A percentile compares a stretch with the other conserved stretches of the same genome.
Evolutionary conservation across 176 grass and related monocot genomes (phyloP).

Genomic region (Sorghum bicolor): Sorghum_bicolor_NCBIv3 NC_012873.2:57084001-57084500

Average conservation of each 20-base stretch:
- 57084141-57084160: conserved; percentile 34
- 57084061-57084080: conserved; percentile 43
- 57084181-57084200: conserved; percentile 63
- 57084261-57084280: conserved; percentile 32
- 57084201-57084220: conserved; percentile 52
- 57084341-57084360: conserved; percentile 45
- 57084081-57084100: conserved; percentile 36
- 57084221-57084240: conserved; percentile 40
- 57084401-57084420: conserved; percentile 64
- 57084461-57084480: conserved; percentile 50
- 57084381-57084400: conserved; percentile 58
- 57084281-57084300: conserved; percentile 33
- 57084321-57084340: conserved; percentile 56
- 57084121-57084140: conserved; percentile 42
- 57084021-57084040: conserved; percentile 8
- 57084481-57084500: conserved; percentile 69
- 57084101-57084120: conserved; percentile 34
- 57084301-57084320: conserved; percentile 55
- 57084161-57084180: conserved; percentile 30
- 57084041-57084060: conserved; percentile 42
- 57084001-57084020: neutral
- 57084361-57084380: conserved; percentile 46
- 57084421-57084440: conserved; percentile 73
- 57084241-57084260: conserved; percentile 47
- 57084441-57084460: conserved; percentile 64